Evolutionary conservation across 805 yeast genomes (phyloP), one percentile per base, ranked within the genome.

Genomic region (Candida schatavii): DNA sequence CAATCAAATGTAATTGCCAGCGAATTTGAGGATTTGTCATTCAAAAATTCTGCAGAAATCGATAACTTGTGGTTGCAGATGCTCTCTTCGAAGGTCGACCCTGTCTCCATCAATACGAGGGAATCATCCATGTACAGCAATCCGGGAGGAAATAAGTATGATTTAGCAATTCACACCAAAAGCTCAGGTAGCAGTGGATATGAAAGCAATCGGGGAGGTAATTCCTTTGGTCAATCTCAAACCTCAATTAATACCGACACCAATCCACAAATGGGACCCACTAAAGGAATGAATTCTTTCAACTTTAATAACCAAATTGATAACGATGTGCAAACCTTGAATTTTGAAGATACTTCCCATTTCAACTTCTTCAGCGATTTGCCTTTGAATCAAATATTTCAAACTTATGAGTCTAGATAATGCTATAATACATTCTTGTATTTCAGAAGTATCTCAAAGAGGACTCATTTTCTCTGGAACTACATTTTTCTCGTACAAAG

Each of bases 41-140:
- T 52, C 32, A 41, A 50, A 23, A 53, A 51, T 17, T 49, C 50
- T 31, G 47, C 48, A 3, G 63, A 61, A 36, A 54, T 61, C 13
- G 67, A 62, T 41, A 47, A 51, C 21, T 40, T 58, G 18, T 62
- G 68, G 68, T 47, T 52, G 31, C 66, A 57, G 34, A 52, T 62
- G 49, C 49, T 59, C 6, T 44, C 52, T 18, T 47, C 50, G 52
- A 61, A 58, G 35, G 46, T 49, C 30, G 56, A 55, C 27, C 21
- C 39, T 23, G 19, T 7, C 10, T 7, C n/a, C 21, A 28, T 23
- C 4, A 31, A n/a, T 19, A 37, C 19, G 5, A 25, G 22, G 39
- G 39, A 23, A 25, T 20, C 22, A 15, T 36, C 30, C 13, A 36
- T 32, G 5, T 5, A 14, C 20, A 36, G 19, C 17, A 21, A 22